Evolutionary conservation across 495 filamentous ascomycete genomes (phyloP).

Genomic region (Trichoderma erinaceum): DNA sequence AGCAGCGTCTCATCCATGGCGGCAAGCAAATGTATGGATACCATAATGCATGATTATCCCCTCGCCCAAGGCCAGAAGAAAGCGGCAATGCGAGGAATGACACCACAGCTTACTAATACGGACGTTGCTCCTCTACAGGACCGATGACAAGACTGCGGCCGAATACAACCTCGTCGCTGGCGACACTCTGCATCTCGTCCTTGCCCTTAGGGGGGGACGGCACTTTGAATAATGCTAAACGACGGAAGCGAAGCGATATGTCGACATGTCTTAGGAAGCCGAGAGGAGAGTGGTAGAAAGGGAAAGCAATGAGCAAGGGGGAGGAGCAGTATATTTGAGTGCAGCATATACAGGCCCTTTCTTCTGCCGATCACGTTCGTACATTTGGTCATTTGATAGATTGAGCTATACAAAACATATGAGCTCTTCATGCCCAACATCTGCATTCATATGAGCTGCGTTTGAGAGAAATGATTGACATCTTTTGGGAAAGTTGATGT

Average conservation of each 20-base stretch:
- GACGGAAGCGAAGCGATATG: constrained; percentile 7
- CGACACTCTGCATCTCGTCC: constrained; percentile 87
- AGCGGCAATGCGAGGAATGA: background rate
- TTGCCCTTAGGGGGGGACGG: constrained; percentile 81
- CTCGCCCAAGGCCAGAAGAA: background rate
- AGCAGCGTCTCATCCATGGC: constrained; percentile 91
- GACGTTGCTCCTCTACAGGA: constrained; percentile 48
- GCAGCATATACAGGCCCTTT: background rate
- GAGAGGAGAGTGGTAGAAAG: constrained; percentile 5
- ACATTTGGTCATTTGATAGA: constrained; percentile 7
- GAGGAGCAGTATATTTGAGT: background rate
- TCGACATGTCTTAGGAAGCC: constrained; percentile 1
- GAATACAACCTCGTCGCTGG: constrained; percentile 91
- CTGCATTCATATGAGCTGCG: too few relatives aligned
- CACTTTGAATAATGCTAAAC: constrained; percentile 17
- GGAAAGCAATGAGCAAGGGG: background rate
- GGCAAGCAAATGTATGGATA: constrained; percentile 88
- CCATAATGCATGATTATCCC: background rate
- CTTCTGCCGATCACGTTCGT: background rate
- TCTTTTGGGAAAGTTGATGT: too few relatives aligned
- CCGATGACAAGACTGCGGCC: constrained; percentile 78
- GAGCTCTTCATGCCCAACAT: background rate
- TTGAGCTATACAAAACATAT: background rate
- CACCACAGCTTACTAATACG: background rate
- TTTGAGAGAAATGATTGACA: too few relatives aligned